Conservation (phyloP, 345 rosid species). For the Carallia pectinifolia region DNA sequence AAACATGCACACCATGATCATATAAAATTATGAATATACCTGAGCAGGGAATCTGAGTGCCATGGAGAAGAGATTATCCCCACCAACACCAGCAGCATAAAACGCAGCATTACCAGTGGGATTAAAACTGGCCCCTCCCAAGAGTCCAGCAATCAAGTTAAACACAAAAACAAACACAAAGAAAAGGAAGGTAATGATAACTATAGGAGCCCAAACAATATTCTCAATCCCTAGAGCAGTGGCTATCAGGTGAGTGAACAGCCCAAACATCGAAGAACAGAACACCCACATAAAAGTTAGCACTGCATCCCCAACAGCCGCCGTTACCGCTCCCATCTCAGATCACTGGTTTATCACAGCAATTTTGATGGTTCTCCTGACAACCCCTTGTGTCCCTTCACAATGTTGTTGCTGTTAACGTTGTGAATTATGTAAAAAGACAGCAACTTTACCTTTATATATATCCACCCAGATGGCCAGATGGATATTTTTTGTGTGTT, state of each 20-base stretch:
- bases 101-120: conserved; percentile 84
- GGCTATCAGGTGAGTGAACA: conserved; percentile 51
- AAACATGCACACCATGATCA: conserved; percentile 1
- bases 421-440: too few species aligned
- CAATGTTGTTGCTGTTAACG: too few species aligned
- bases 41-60: conserved; percentile 89
- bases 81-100: conserved; percentile 77
- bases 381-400: not conserved
- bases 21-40: conserved; percentile 34
- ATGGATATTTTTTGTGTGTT: too few species aligned
- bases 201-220: conserved; percentile 45
- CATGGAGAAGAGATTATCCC: conserved; percentile 75
- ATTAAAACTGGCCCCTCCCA: conserved; percentile 96
- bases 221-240: conserved; percentile 48
- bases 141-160: conserved; percentile 42
- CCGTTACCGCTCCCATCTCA: conserved; percentile 57
- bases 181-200: conserved; percentile 53
- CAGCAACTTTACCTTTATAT: too few species aligned
- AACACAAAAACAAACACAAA: conserved; percentile 66
- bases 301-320: conserved; percentile 62
- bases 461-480: too few species aligned
- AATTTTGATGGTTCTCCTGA: not conserved
- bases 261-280: conserved; percentile 57
- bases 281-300: conserved; percentile 76
- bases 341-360: not conserved